Evolutionary conservation across 2,329 filamentous ascomycete species (phyloP), one percentile per base, ranked within the genome.

Genomic region (Neocucurbitaria cava): DNA sequence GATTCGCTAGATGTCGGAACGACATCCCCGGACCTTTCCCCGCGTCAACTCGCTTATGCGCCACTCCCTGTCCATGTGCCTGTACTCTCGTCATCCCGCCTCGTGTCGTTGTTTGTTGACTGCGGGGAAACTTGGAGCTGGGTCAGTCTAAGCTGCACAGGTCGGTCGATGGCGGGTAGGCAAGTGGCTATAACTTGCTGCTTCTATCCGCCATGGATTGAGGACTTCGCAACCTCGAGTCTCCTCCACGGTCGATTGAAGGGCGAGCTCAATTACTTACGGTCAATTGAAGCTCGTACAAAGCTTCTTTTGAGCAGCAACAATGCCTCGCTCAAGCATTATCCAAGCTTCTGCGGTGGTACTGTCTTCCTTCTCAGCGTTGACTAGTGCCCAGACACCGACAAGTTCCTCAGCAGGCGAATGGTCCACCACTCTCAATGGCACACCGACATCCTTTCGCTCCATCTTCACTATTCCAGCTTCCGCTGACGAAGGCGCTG

Each of bases 381-480:
- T 68, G 46, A 58, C 65, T n/a, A 24, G 54, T 45, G 69, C 62
- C 21, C 62, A 68, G 26, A 42, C 55, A n/a, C 54, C 67, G 17
- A 59, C 56, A 10, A 35, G 56, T n/a, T 59, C 69, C 15, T 59
- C 69, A 2, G 59, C 62, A 15, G 52, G 61, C 9, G 62, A 65
- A 18, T 64, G 54, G 44, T 66, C 64, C 26, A 65, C 62, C 3
- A 69, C 62, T 7, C 62, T 71, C 15, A 54, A 57, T 46, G 69
- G 68, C 35, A 68, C 70, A n/a, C 60, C 69, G 3, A 74, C 70
- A 1, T 59, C 64, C 0, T 74, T 71, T 44, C 62, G 66, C 15
- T 54, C 70, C 4, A 58, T 68, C 18, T 77, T 76, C 49, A 77
- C 75, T 1, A 72, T 77, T 40, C 75, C 75, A 5, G 68, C 74